Evolutionary conservation across 352 stramenopile species (phyloP), one percentile per base, ranked within the genome.

Genomic region (Aphanomyces cochlioides): DNA sequence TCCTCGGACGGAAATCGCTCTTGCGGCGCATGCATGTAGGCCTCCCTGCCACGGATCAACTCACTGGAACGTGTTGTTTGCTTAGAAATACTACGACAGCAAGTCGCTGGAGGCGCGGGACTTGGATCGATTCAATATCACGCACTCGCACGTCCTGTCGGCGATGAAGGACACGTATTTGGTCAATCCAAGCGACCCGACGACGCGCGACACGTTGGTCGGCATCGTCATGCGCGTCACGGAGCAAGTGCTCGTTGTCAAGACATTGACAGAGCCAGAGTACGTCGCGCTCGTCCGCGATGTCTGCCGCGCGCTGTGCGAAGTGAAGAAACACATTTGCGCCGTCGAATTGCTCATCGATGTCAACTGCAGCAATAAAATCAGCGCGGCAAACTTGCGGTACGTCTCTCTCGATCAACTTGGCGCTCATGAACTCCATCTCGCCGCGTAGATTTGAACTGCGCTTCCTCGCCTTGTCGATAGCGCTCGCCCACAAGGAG

Each of bases 351-450:
- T 95, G 17, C 78, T 95, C 34, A 95, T 85, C 1, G 87, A 95
- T 48, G 85, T 95, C 58, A 95, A 95, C 73, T 90, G 85, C 21
- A 92, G 84, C 0, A 83, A 93, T 69, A 95, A 95, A 72, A 89
- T 95, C 21, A 78, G 79, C 13, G 77, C 90, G 56, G 81, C 83
- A 7, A 77, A 80, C 6, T 63, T 90, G 43, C 82, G 87, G 37
- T 67, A 38, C 37, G 57, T 8, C 10, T 41, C 10, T 41, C 57
- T 48, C 57, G 57, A 41, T 48, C 57, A n/a, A 19, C 34, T 7
- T 37, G 39, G 0, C 12, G 12, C 15, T 50, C 17, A 50, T n/a
- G 17, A 12, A 3, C 2, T 28, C 28, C 28, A 28, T 28, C 28
- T 28, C 28, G 28, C 28, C 28, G 28, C 28, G 17, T 67, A 67